Percentiles rank a stretch among this genome's conserved stretches.
These are phyloP conservation scores for Aspergillus candidus DNA, from an alignment of 2,329 filamentous ascomycete genomes.

Conservation along the genomic window DNA sequence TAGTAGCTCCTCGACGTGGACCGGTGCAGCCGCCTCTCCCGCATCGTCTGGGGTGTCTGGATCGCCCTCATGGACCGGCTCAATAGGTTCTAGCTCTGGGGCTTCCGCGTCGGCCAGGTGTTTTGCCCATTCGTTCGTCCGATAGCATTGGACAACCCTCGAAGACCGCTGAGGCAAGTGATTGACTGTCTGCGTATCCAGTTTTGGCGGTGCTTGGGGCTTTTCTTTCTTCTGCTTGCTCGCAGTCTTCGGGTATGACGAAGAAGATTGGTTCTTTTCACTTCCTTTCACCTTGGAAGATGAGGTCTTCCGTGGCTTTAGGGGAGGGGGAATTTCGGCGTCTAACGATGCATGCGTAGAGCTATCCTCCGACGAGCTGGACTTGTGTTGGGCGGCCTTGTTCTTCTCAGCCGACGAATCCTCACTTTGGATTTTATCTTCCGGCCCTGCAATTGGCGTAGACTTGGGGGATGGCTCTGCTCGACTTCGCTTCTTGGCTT, in stretches of 20 bases:
- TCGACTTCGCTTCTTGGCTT: too few relatives aligned
- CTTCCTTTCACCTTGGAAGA: too few relatives aligned
- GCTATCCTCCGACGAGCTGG: too few relatives aligned
- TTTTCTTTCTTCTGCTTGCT: conserved; percentile 14
- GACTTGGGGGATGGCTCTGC: too few relatives aligned
- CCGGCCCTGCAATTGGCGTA: too few relatives aligned
- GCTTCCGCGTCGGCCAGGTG: conserved; percentile 72
- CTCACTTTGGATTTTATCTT: too few relatives aligned
- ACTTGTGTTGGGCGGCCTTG: too few relatives aligned
- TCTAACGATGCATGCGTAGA: too few relatives aligned
- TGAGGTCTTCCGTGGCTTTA: too few relatives aligned
- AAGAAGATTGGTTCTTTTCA: background rate
- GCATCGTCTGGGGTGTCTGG: conserved; percentile 24
- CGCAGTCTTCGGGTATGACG: conserved; percentile 2
- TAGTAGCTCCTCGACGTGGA: conserved; percentile 59
- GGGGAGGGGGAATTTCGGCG: too few relatives aligned
- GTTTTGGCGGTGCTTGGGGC: conserved; percentile 8
- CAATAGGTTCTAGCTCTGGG: conserved; percentile 54
- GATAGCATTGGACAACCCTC: conserved; percentile 70
- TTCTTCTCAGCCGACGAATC: too few relatives aligned
- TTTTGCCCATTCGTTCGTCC: conserved; percentile 95
- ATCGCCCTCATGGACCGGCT: conserved; percentile 30
- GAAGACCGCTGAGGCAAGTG: conserved; percentile 66
- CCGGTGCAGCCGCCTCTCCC: conserved; percentile 53
- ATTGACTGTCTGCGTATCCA: conserved; percentile 40